These are phyloP conservation scores for Canavalia ensiformis DNA, from an alignment of 306 rosid genomes.

Conservation along the genomic window DNA sequence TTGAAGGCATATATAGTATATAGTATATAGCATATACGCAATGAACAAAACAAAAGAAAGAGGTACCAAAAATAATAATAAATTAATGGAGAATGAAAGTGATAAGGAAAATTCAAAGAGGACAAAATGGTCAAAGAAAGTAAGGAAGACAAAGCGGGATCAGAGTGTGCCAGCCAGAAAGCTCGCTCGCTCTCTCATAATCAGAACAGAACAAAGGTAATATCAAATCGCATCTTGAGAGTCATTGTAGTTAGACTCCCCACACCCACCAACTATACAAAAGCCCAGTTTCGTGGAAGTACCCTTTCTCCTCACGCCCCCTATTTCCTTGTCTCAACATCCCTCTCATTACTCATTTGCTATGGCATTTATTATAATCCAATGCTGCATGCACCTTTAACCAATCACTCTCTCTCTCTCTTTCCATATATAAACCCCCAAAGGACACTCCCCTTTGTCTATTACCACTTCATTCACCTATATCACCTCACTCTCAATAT, in stretches of 20 bases:
- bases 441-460: neutral
- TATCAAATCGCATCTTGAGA: conserved; percentile 40
- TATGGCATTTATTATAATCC: neutral
- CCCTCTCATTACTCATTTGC: neutral
- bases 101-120: conserved; percentile 46
- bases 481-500: neutral
- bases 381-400: conserved; percentile 55
- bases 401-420: conserved; percentile 22
- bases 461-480: neutral
- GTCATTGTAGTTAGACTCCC: conserved; percentile 45
- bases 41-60: neutral
- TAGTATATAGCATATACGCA: neutral
- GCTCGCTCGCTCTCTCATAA: conserved; percentile 42
- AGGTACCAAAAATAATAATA: neutral
- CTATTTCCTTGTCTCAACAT: neutral
- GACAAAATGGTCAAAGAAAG: conserved; percentile 54
- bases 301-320: conserved; percentile 22
- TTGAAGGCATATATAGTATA: neutral
- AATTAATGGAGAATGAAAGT: conserved; percentile 7
- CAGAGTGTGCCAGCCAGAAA: conserved; percentile 46
- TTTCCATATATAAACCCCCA: conserved; percentile 48
- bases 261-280: conserved; percentile 57
- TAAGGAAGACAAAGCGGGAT: conserved; percentile 45
- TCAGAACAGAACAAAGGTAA: conserved; percentile 5
- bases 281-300: conserved; percentile 73